phyloP scores from a whole-genome alignment of 2,329 filamentous ascomycete genomes.

The Coleophoma eucalyptorum region DNA sequence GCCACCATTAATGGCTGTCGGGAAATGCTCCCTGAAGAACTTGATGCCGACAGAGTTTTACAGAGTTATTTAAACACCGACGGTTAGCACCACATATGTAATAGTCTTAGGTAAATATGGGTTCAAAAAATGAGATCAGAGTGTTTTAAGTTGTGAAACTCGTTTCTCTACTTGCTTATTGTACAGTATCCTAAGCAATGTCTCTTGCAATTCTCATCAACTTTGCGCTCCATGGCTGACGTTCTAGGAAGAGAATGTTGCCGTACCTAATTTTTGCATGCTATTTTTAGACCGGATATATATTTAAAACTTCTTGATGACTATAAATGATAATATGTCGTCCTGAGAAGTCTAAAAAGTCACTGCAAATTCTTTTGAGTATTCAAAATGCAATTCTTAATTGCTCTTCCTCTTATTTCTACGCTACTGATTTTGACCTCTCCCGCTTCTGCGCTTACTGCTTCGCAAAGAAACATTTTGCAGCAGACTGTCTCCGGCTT shows the following conservation, averaged over 20 bases:
- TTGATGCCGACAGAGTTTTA: too few species aligned
- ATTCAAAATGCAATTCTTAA: constrained; percentile 5
- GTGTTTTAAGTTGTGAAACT: too few species aligned
- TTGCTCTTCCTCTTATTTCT: neutral
- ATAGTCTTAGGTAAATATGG: too few species aligned
- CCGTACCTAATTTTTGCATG: neutral
- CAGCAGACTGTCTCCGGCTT: neutral
- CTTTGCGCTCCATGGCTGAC: neutral
- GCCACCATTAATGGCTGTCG: too few species aligned
- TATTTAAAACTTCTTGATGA: neutral
- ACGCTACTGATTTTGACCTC: neutral
- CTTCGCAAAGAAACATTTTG: neutral
- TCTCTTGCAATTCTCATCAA: neutral
- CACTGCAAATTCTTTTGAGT: neutral
- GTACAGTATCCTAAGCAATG: neutral
- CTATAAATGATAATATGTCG: neutral
- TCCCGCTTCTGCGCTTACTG: constrained; percentile 2
- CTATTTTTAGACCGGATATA: neutral
- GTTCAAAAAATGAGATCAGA: too few species aligned
- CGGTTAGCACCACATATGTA: too few species aligned
- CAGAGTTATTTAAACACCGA: too few species aligned
- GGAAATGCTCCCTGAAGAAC: too few species aligned
- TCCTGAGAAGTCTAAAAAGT: too few species aligned
- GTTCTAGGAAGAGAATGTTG: neutral
- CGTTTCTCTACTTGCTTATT: too few species aligned